phyloP scores from a whole-genome alignment of 1,139 yeast species.

The Ogataea hybrid region DNA sequence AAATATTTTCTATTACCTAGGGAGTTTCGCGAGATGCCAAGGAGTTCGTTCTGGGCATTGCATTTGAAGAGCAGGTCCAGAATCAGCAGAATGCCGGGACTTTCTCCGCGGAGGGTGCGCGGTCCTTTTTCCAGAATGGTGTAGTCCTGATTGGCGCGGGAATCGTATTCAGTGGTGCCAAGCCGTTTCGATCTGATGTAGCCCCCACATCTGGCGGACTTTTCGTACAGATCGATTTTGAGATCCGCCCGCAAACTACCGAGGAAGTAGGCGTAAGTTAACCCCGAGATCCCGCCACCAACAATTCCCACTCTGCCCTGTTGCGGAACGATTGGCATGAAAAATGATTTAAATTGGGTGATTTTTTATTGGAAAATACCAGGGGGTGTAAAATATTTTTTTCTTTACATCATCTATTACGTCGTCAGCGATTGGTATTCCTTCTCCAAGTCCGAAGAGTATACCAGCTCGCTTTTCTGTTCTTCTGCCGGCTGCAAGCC shows the following conservation, averaged over 20 bases:
- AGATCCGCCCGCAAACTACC: constrained; percentile 70
- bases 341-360: constrained; percentile 1
- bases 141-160: constrained; percentile 19
- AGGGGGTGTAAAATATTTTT: background rate
- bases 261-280: constrained; percentile 74
- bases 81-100: constrained; percentile 61
- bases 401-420: background rate
- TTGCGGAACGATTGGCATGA: constrained; percentile 17
- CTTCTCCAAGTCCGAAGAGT: constrained; percentile 19
- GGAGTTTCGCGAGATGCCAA: constrained; percentile 47
- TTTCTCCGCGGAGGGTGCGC: constrained; percentile 67
- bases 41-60: constrained; percentile 41
- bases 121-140: constrained; percentile 67
- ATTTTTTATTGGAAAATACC: constrained; percentile 5
- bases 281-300: constrained; percentile 90
- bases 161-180: constrained; percentile 15
- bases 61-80: constrained; percentile 54
- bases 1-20: constrained; percentile 63
- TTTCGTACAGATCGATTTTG: constrained; percentile 60
- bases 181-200: constrained; percentile 59
- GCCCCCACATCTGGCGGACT: constrained; percentile 62
- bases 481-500: background rate
- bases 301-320: constrained; percentile 55
- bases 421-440: constrained; percentile 20
- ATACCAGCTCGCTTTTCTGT: constrained; percentile 16